Conservation (phyloP, 257 asterid species). For the Cordia subcordata region DNA sequence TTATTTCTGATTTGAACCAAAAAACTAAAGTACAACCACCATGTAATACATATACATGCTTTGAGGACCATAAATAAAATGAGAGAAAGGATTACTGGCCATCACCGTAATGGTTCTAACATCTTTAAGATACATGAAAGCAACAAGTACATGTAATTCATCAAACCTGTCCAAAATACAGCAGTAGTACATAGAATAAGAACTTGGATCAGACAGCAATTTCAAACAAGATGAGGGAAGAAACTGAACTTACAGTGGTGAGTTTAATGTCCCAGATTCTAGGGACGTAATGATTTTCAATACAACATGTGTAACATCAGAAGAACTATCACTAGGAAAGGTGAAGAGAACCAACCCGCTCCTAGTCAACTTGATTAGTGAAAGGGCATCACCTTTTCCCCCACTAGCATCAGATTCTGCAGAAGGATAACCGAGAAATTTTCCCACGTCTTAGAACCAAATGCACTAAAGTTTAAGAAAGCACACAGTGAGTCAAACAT, state of each 20-base stretch:
- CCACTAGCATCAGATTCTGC: conserved; percentile 18
- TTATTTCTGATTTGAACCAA: too few relatives aligned
- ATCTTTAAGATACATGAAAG: too few relatives aligned
- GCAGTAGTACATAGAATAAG: too few relatives aligned
- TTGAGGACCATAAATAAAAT: too few relatives aligned
- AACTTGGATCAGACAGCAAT: background rate
- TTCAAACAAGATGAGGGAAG: conserved; percentile 1
- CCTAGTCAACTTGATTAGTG: conserved; percentile 43
- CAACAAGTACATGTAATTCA: too few relatives aligned
- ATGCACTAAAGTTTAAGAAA: background rate
- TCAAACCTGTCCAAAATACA: too few relatives aligned
- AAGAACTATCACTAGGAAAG: conserved; percentile 29
- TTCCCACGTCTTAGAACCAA: conserved; percentile 1
- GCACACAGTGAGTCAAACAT: background rate
- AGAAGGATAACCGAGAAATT: background rate
- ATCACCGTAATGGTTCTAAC: too few relatives aligned
- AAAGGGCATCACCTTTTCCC: conserved; percentile 24
- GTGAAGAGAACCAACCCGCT: conserved; percentile 40
- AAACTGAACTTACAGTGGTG: conserved; percentile 37
- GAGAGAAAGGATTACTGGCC: too few relatives aligned
- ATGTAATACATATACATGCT: too few relatives aligned
- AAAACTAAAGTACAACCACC: too few relatives aligned
- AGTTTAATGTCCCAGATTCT: conserved; percentile 26
- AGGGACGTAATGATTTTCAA: conserved; percentile 28
- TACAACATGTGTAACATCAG: conserved; percentile 28